Conservation (phyloP, 495 filamentous ascomycete genomes). For the Terfezia claveryi region DNA sequence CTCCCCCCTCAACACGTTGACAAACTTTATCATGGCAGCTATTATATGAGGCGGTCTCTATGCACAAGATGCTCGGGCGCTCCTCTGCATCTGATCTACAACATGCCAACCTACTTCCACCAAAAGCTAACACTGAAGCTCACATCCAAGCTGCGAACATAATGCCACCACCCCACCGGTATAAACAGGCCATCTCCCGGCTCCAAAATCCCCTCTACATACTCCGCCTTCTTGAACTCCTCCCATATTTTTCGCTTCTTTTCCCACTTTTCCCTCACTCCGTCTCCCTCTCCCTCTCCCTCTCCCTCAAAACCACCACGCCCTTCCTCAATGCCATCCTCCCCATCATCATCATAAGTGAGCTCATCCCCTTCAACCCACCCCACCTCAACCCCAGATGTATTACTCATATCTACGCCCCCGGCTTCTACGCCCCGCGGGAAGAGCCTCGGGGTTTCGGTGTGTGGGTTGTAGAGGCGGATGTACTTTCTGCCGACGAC, state of each 20-base stretch:
- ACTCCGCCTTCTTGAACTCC: constrained; percentile 35
- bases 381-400: constrained; percentile 33
- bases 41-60: too few relatives aligned
- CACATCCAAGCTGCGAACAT: constrained; percentile 62
- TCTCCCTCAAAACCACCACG: constrained; percentile 6
- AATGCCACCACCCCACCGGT: constrained; percentile 96
- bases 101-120: constrained; percentile 43
- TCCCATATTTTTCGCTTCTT: constrained; percentile 31
- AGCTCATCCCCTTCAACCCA: constrained; percentile 23
- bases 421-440: constrained; percentile 45
- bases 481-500: constrained; percentile 84
- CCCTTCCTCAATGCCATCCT: constrained; percentile 3
- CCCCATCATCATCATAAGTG: constrained; percentile 3
- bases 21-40: too few relatives aligned
- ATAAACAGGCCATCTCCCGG: constrained; percentile 80
- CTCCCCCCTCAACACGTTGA: too few relatives aligned
- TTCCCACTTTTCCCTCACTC: constrained; percentile 3
- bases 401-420: constrained; percentile 81
- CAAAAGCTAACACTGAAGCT: constrained; percentile 96
- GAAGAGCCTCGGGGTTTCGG: constrained; percentile 34
- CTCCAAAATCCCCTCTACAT: constrained; percentile 55
- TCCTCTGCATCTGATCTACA: background rate
- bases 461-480: constrained; percentile 49
- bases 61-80: too few relatives aligned
- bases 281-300: constrained; percentile 8